phyloP scores from a whole-genome alignment of 257 asterid genomes.

The Solanum commersonii region DNA sequence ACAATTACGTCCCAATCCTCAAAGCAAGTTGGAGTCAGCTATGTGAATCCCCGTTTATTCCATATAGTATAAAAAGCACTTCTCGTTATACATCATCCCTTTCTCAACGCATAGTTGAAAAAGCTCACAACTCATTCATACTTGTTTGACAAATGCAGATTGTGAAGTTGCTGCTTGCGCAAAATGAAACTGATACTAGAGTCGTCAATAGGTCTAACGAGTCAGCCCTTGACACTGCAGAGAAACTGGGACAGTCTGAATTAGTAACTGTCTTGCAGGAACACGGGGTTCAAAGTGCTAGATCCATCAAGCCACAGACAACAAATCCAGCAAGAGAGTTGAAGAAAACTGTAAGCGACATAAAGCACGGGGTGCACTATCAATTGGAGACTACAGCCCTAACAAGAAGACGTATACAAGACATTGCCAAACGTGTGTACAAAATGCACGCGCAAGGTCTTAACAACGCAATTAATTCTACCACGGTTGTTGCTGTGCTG shows the following conservation, averaged over 20 bases:
- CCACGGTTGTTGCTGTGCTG: constrained; percentile 49
- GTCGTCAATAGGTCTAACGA: constrained; percentile 27
- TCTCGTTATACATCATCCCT: not conserved
- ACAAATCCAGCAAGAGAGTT: constrained; percentile 32
- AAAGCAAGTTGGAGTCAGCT: not conserved
- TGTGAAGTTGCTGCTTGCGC: constrained; percentile 24
- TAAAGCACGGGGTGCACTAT: constrained; percentile 37
- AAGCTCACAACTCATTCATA: not conserved
- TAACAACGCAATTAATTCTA: constrained; percentile 41
- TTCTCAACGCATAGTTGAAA: not conserved
- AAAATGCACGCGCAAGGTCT: constrained; percentile 45
- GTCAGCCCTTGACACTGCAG: constrained; percentile 31
- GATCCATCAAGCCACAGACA: constrained; percentile 19
- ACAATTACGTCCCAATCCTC: not conserved
- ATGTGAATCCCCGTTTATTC: not conserved
- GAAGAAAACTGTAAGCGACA: constrained; percentile 44
- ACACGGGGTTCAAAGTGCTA: constrained; percentile 19
- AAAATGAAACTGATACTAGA: constrained; percentile 11
- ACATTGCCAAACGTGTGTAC: constrained; percentile 35
- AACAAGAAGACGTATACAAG: constrained; percentile 34
- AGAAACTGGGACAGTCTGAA: constrained; percentile 19
- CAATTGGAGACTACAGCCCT: constrained; percentile 33
- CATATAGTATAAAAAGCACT: not conserved
- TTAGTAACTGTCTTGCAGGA: constrained; percentile 15
- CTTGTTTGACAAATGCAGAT: constrained; percentile 17